Base-by-base conservation (phyloP, 306 rosid genomes). In the Ormosia emarginata region DNA sequence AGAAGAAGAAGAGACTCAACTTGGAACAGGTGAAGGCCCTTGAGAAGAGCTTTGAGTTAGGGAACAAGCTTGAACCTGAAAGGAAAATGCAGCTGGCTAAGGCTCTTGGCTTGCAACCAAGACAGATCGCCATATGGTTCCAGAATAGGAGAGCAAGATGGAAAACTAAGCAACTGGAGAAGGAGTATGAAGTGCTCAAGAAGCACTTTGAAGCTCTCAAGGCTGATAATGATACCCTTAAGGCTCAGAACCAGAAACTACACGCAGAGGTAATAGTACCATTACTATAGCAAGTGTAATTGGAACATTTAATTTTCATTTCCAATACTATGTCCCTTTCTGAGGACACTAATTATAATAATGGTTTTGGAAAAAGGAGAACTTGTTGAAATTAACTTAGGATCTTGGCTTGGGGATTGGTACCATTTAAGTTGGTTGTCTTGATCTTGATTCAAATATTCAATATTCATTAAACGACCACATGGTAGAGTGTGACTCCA, bases 81-180 rank as follows among this genome's bases (percentile, higher is more conserved):
- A 88, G 99, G 73, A 95, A 95, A 79, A 47, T 91, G 86, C 97
- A 95, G 71, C 88, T 95, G 2, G 95, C 99, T 0, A 95, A 90
- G 83, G 94, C 94, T 3, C 50, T 95, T 63, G 94, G 95, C 13
- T 75, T 95, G 39, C 99, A 93, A 77, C 99, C 98, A 0, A 87
- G 99, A 43, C 99, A 95, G 78, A 74, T 95, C 29, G 97, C 99
- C 24, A 95, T 95, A 9, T 95, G 99, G 99, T 95, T 95, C 39
- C 99, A 95, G 88, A 95, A 95, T 43, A 86, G 99, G 34, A 89
- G 99, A 36, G 99, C 99, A 4, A 88, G 99, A 75, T 95, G 98
- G 99, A 95, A 95, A 82, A 93, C 99, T 6, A 95, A 95, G 85
- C 94, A 93, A 4, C 85, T 95, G 70, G 98, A 95, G 76, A 95